Conservation (phyloP, 805 yeast genomes). For the Jamesozyma piceae region DNA sequence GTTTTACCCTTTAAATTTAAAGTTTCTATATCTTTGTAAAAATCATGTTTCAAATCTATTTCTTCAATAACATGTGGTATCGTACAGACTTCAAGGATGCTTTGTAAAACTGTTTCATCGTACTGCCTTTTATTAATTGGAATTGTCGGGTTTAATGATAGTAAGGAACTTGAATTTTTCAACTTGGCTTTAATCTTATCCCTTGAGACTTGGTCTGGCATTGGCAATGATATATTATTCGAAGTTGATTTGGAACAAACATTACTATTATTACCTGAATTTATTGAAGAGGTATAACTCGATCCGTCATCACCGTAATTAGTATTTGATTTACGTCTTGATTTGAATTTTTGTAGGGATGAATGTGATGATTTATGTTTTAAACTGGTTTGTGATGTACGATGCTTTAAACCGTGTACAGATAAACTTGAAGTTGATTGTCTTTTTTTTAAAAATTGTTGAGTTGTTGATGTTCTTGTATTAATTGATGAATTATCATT, state of each 20-base stretch:
- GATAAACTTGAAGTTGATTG: conserved; percentile 20
- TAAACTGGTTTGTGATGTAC: conserved; percentile 17
- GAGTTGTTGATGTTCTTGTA: not conserved
- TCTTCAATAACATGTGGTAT: conserved; percentile 12
- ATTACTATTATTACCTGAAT: conserved; percentile 3
- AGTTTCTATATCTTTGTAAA: conserved; percentile 2
- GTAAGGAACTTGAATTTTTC: conserved; percentile 32
- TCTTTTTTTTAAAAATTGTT: conserved; percentile 10
- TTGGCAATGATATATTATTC: conserved; percentile 45
- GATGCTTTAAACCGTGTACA: conserved; percentile 14
- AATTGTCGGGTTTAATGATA: conserved; percentile 23
- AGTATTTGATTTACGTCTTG: conserved; percentile 22
- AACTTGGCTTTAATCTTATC: conserved; percentile 47
- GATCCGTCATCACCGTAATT: conserved; percentile 7
- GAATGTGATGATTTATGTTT: conserved; percentile 29
- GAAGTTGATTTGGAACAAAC: conserved; percentile 9
- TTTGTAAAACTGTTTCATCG: conserved; percentile 20
- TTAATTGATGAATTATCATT: not conserved
- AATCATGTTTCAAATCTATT: conserved; percentile 3
- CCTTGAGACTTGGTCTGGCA: conserved; percentile 46
- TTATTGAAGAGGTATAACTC: conserved; percentile 5
- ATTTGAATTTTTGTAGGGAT: conserved; percentile 24
- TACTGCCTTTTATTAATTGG: conserved; percentile 19
- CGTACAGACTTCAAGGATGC: conserved; percentile 21
- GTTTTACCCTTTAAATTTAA: conserved; percentile 8